A percentile compares a stretch with the other conserved stretches of the same genome.
These are phyloP conservation scores for Melocanna baccifera DNA, from an alignment of 176 grass and related monocot genomes.

Conservation along the genomic window DNA sequence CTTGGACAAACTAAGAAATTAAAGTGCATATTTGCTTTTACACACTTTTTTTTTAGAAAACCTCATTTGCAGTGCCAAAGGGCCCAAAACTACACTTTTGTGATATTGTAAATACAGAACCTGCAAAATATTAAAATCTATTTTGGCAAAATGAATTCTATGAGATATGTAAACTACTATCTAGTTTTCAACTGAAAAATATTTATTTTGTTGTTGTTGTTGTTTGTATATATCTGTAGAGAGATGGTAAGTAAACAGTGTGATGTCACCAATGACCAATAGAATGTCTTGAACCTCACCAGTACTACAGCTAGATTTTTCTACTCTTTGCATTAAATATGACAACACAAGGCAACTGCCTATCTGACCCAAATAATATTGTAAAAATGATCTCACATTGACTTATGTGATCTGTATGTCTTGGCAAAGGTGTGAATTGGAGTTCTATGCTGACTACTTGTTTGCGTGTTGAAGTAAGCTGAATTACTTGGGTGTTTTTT, in stretches of 20 bases:
- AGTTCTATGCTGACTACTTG: neutral
- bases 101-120: neutral
- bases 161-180: neutral
- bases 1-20: neutral
- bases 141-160: neutral
- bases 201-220: neutral
- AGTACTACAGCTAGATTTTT: neutral
- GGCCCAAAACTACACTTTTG: neutral
- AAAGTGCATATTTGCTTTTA: too few relatives aligned
- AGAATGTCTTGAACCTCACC: conserved; percentile 1
- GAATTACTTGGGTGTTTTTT: neutral
- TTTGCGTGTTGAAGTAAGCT: conserved; percentile 17
- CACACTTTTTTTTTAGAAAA: neutral
- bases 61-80: neutral
- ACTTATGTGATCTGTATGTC: neutral
- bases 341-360: neutral
- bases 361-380: conserved; percentile 1
- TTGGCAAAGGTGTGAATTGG: neutral
- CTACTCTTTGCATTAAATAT: conserved; percentile 8
- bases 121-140: neutral
- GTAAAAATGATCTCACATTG: conserved; percentile 5
- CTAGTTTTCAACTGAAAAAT: neutral
- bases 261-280: neutral
- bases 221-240: neutral
- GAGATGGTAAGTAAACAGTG: neutral